A percentile compares a stretch with the other conserved stretches of the same genome.
Conservation (phyloP, 495 filamentous ascomycete genomes). For the Chaetomium fimeti region DNA sequence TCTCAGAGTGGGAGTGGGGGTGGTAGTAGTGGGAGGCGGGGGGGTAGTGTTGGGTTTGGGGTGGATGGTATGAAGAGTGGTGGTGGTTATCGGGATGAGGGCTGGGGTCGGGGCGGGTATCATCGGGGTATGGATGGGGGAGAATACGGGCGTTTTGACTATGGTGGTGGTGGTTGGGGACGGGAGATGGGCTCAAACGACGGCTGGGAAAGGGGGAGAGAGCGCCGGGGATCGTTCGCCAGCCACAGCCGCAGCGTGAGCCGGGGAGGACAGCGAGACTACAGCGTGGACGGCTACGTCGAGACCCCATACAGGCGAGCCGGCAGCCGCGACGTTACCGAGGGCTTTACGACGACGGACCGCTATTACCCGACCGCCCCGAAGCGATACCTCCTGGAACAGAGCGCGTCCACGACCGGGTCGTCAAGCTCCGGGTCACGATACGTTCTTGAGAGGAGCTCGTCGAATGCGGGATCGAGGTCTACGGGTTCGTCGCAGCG, state of each 20-base stretch:
- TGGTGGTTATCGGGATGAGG: background rate
- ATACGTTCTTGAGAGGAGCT: background rate
- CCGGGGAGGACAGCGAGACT: background rate
- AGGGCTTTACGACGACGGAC: background rate
- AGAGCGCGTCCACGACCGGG: background rate
- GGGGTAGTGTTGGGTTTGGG: background rate
- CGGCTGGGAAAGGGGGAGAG: background rate
- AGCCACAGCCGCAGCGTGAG: background rate
- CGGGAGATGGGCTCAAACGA: too few relatives aligned
- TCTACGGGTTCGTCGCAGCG: background rate
- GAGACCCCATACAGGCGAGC: background rate
- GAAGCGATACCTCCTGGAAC: slow-evolving; percentile 14
- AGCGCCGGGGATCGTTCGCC: background rate
- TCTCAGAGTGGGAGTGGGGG: background rate
- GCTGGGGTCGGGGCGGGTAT: background rate
- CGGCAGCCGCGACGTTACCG: background rate
- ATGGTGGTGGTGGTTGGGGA: too few relatives aligned
- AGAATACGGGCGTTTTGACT: too few relatives aligned
- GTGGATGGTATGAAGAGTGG: background rate
- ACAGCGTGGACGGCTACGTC: background rate
- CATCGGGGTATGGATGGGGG: too few relatives aligned
- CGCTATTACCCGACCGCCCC: slow-evolving; percentile 20
- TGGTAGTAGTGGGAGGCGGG: background rate
- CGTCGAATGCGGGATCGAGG: slow-evolving; percentile 3
- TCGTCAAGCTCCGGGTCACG: background rate